Evolutionary conservation across 441 rosid genomes (phyloP), one percentile per base, ranked within the genome.

Genomic region (Flueggea neowawraea): DNA sequence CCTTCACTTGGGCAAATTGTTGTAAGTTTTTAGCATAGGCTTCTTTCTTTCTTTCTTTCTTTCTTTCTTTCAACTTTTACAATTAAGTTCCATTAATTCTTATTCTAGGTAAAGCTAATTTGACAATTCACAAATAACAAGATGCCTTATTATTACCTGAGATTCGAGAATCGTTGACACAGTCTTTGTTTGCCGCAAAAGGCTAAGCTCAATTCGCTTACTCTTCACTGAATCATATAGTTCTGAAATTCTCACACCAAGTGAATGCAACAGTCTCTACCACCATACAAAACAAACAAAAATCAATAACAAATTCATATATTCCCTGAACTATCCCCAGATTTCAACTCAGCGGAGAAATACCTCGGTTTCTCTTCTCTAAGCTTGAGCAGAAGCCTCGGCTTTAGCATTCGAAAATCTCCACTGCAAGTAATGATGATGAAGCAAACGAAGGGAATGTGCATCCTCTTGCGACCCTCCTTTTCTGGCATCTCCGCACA

Each of bases 401-500:
- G 89, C 83, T 69, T 87, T 87, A 7, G 91, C 92, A 62, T 85
- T 91, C 28, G 83, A 87, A 43, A 66, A 87, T 74, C 92, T 79
- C 97, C 96, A 91, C 68, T 85, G 95, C 62, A 91, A 74, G 66
- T 81, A 71, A 55, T 78, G 86, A 72, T 85, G 87, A 61, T 87
- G 84, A 52, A 89, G 75, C 83, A 89, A 55, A 64, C 68, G 82
- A 41, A 91, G 74, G 51, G 79, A 71, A 52, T 88, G 90, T 5
- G 73, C 67, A 62, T 87, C 92, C 51, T 77, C 88, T 66, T 82
- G 91, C 54, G 80, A 93, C 41, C 69, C 57, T 63, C 57, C 77
- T 75, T 82, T 89, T 79, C 61, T 85, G 0, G 65, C 15, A 16
- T 31, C 69, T 55, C 77, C 84, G 0, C 65, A 47, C 13, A 50